These are phyloP conservation scores for Solanum ossicruentum DNA, from an alignment of 257 asterid genomes.

Conservation along the genomic window DNA sequence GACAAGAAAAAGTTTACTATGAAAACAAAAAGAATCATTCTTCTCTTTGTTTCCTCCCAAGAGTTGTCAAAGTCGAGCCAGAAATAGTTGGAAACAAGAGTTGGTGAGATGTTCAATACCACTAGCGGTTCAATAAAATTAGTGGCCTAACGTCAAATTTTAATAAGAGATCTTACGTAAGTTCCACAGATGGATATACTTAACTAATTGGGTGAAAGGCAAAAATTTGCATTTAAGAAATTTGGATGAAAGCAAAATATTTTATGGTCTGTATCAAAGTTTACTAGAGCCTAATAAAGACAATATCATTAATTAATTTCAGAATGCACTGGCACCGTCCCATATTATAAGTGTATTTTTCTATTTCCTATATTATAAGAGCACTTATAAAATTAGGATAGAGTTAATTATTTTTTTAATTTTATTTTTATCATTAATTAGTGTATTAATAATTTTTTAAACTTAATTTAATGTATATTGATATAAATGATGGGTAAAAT, in stretches of 20 bases:
- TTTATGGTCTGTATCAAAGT: not conserved
- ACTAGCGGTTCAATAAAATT: not conserved
- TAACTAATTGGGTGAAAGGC: no score
- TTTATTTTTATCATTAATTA: no score
- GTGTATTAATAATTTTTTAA: no score
- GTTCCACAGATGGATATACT: not conserved
- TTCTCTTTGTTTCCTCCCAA: not conserved
- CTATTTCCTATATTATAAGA: no score
- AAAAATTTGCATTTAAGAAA: no score
- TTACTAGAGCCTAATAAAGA: not conserved
- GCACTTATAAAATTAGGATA: no score
- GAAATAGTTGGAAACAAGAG: not conserved
- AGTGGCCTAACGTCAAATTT: not conserved
- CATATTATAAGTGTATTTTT: no score
- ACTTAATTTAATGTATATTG: no score
- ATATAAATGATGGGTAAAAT: no score
- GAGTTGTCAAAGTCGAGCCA: not conserved
- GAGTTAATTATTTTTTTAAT: no score
- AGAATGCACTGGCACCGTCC: not conserved
- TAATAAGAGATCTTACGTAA: not conserved
- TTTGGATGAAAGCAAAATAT: not conserved
- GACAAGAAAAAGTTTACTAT: not conserved
- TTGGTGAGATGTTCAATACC: not conserved
- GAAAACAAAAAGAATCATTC: not conserved
- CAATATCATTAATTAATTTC: not conserved